Percentiles rank a stretch among this genome's conserved stretches.
These are phyloP conservation scores for Fusarium nodosum DNA, from an alignment of 2,329 filamentous ascomycete genomes.

Conservation along the genomic window DNA sequence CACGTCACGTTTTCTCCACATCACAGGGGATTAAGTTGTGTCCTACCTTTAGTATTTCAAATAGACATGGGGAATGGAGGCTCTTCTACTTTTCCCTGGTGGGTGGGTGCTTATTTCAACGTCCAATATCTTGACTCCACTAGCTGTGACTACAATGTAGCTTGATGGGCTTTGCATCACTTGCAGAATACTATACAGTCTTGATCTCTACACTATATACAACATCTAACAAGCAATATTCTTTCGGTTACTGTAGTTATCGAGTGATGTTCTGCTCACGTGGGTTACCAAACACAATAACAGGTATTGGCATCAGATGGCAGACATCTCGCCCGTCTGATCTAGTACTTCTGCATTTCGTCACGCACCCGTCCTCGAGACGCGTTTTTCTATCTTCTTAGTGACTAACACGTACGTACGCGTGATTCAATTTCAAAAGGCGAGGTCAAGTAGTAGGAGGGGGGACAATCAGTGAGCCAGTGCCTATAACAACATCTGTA, in stretches of 20 bases:
- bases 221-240: neutral
- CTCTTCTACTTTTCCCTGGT: constrained; percentile 3
- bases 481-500: neutral
- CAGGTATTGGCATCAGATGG: constrained; percentile 14
- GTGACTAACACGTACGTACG: neutral
- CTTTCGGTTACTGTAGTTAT: neutral
- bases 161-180: neutral
- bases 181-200: constrained; percentile 1
- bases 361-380: constrained; percentile 14
- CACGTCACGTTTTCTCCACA: constrained; percentile 22
- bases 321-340: constrained; percentile 10
- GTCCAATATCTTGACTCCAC: constrained; percentile 4
- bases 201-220: neutral
- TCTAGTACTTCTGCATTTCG: constrained; percentile 8
- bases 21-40: neutral
- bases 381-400: neutral
- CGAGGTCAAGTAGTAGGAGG: neutral
- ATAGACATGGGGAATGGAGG: constrained; percentile 8
- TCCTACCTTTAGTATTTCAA: neutral
- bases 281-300: constrained; percentile 28
- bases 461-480: constrained; percentile 9
- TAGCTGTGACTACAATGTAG: constrained; percentile 7
- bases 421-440: constrained; percentile 11
- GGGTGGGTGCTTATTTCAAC: constrained; percentile 10
- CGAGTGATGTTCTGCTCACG: constrained; percentile 13